phyloP scores from a whole-genome alignment of 176 grass and related monocot species.

The Calamus simplicifolius region DNA sequence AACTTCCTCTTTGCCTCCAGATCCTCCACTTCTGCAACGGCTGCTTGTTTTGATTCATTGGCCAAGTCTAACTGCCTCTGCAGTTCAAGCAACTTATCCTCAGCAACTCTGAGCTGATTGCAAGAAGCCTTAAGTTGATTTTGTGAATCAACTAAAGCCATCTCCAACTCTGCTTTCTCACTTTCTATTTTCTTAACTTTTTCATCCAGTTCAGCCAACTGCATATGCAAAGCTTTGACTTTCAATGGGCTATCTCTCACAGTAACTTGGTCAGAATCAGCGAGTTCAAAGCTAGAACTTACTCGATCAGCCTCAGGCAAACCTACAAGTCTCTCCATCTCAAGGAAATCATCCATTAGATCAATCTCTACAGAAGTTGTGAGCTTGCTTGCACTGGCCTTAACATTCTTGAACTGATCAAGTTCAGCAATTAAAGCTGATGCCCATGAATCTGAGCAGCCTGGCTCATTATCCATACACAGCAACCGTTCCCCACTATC shows the following conservation, averaged over 20 bases:
- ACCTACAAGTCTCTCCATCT: conserved; percentile 11
- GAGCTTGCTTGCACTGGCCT: conserved; percentile 1
- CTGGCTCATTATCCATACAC: conserved; percentile 1
- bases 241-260: conserved; percentile 27
- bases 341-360: conserved; percentile 14
- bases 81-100: conserved; percentile 55
- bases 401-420: conserved; percentile 18
- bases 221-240: conserved; percentile 32
- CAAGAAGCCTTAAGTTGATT: conserved; percentile 40
- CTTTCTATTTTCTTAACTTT: conserved; percentile 48
- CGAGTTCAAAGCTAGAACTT: conserved; percentile 25
- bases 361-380: conserved; percentile 8
- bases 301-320: background rate
- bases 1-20: conserved; percentile 38
- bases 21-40: conserved; percentile 28
- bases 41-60: conserved; percentile 39
- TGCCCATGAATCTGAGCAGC: conserved; percentile 5
- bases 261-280: conserved; percentile 39
- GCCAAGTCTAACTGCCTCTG: conserved; percentile 51
- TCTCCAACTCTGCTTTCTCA: conserved; percentile 56
- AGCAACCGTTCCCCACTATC: conserved; percentile 7
- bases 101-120: conserved; percentile 35
- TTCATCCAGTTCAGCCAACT: conserved; percentile 29
- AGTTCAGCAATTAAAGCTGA: conserved; percentile 13
- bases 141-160: conserved; percentile 47